Evolutionary conservation across 2,329 filamentous ascomycete genomes (phyloP), one percentile per base, ranked within the genome.

Genomic region (Tothia fuscella): DNA sequence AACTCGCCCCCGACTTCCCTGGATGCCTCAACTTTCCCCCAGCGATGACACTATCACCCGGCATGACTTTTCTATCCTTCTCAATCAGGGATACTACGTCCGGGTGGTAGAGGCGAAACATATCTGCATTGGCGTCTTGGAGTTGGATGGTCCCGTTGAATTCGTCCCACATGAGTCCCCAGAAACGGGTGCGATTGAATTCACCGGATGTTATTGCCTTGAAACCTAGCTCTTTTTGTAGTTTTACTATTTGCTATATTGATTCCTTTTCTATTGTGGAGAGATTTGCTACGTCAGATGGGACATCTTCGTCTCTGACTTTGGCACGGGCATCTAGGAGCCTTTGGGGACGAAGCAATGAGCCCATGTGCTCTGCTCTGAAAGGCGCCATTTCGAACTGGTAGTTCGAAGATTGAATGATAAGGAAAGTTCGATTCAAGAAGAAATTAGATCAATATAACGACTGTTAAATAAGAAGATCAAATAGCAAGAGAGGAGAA

Each of bases 341-440:
- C 39, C 70, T 61, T 40, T 74, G 59, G 1, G 80, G 79, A 24
- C 80, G 76, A 44, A 84, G 71, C 24, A 85, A 66, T 12, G 79
- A 83, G 38, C 80, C 80, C 47, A 82, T 70, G 49, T 85, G 80
- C 61, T 85, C 80, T 46, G 79, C 78, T 54, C 81, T 72, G 61
- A 82, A 84, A 38, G 76, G 79, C 31, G 75, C n/a, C n/a, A n/a
- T n/a, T n/a, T n/a, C n/a, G n/a, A n/a, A n/a, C n/a, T n/a, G n/a
- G n/a, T n/a, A n/a, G n/a, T n/a, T n/a, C n/a, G n/a, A n/a, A n/a
- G n/a, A n/a, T n/a, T n/a, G n/a, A n/a, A n/a, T n/a, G n/a, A n/a
- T n/a, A n/a, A n/a, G n/a, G n/a, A n/a, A n/a, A n/a, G n/a, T n/a
- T n/a, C n/a, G n/a, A n/a, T n/a, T n/a, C n/a, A n/a, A n/a, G n/a